Evolutionary conservation across 1,139 yeast species (phyloP).

Genomic region (Debaryomycetaceae sp.): DNA sequence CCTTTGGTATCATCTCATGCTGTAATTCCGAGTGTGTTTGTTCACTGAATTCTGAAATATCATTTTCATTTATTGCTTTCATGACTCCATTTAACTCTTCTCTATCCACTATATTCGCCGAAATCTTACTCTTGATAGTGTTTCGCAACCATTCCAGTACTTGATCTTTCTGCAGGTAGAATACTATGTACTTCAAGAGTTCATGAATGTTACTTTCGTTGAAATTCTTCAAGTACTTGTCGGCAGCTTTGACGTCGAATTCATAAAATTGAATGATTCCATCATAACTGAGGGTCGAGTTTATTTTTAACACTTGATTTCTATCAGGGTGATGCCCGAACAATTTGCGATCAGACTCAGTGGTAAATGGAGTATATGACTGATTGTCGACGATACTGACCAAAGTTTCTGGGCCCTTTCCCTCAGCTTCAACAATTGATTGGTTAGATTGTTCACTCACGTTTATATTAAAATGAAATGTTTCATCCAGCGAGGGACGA

Average conservation of each 20-base stretch:
- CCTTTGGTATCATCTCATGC: constrained; percentile 28
- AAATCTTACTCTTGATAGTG: constrained; percentile 14
- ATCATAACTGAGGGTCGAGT: constrained; percentile 24
- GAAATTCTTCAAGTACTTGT: constrained; percentile 25
- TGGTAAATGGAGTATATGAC: constrained; percentile 36
- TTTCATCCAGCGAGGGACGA: constrained; percentile 9
- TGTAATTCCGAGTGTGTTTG: constrained; percentile 39
- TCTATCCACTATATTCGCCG: constrained; percentile 7
- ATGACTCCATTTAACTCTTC: constrained; percentile 12
- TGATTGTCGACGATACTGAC: constrained; percentile 32
- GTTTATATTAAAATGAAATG: constrained; percentile 29
- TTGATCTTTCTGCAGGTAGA: constrained; percentile 21
- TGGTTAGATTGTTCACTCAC: constrained; percentile 23
- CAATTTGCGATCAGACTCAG: constrained; percentile 24
- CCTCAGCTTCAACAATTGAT: neutral
- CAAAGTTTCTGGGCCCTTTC: neutral
- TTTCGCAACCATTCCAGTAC: constrained; percentile 23
- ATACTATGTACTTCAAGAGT: constrained; percentile 29
- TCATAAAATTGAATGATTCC: constrained; percentile 32
- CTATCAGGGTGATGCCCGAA: constrained; percentile 6
- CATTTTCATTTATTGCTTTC: constrained; percentile 14
- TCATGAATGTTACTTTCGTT: constrained; percentile 37
- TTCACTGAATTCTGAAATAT: constrained; percentile 28
- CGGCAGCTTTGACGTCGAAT: constrained; percentile 31
- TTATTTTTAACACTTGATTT: constrained; percentile 31